Evolutionary conservation across 805 yeast genomes (phyloP), one percentile per base, ranked within the genome.

Genomic region (Millerozyma acaciae): DNA sequence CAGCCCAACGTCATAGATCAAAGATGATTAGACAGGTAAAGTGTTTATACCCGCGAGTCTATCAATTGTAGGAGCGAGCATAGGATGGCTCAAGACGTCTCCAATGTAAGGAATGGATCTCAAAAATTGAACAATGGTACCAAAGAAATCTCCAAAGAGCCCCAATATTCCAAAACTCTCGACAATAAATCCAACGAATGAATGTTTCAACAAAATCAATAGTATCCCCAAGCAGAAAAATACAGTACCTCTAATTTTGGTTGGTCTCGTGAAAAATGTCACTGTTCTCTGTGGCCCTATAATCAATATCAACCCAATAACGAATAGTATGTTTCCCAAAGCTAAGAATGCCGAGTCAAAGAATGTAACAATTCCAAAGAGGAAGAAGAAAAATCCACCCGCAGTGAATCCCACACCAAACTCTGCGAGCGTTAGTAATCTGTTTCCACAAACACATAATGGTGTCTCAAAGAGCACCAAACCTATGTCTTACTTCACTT

Each of bases 401-500:
- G 94, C 88, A 4, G 96, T 85, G 68, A 88, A 82, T 2, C 86
- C 96, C 13, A 86, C 96, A 22, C 97, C 97, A 50, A 82, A 79
- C 60, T 88, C 95, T 85, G 40, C 10, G 12, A 19, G 25, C 15
- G 55, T 50, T 55, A 53, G 56, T 48, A 43, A 3, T n/a, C 20
- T 16, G 8, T 22, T 10, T 25, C 13, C 25, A 13, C 15, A 10
- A 25, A n/a, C n/a, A n/a, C n/a, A n/a, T n/a, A n/a, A n/a, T n/a
- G n/a, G n/a, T n/a, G n/a, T n/a, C n/a, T n/a, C n/a, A n/a, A n/a
- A n/a, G n/a, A n/a, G 23, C 23, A 21, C 20, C 13, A 12, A 19
- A 15, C 12, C 13, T n/a, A 9, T 12, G n/a, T 8, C 12, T 27
- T 6, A 27, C n/a, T 8, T 9, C 15, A 75, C 84, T 40, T 69